phyloP scores from a whole-genome alignment of 768 basidiomycete species.

The Tylopilus felleus region DNA sequence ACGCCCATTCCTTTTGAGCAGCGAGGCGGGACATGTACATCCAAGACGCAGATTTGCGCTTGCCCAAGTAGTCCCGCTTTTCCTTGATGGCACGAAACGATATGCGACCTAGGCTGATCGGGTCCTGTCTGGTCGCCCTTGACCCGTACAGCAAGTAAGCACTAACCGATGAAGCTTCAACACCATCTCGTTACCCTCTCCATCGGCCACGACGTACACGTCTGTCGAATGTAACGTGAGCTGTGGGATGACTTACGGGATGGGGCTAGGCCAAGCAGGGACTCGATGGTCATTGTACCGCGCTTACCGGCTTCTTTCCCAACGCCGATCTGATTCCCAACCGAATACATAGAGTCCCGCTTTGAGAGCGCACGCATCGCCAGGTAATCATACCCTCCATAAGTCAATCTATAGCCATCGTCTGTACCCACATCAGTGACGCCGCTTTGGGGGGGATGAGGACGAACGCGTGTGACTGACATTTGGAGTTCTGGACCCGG shows the following conservation, averaged over 20 bases:
- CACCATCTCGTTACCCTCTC: constrained; percentile 81
- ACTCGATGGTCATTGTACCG: background rate
- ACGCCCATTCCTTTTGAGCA: constrained; percentile 97
- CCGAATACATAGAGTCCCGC: constrained; percentile 81
- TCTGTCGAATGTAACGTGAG: constrained; percentile 38
- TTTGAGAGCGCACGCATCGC: constrained; percentile 93
- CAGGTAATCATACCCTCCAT: constrained; percentile 97
- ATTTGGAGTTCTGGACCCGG: constrained; percentile 88
- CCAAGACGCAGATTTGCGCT: constrained; percentile 95
- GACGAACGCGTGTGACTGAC: constrained; percentile 40
- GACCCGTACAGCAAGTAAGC: background rate
- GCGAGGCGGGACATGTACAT: constrained; percentile 98
- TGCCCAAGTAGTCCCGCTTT: constrained; percentile 95
- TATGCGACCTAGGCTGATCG: constrained; percentile 83
- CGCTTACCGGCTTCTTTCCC: constrained; percentile 91
- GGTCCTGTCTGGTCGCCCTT: constrained; percentile 1
- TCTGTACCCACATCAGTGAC: constrained; percentile 46
- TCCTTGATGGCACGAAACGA: constrained; percentile 96
- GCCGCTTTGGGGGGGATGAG: background rate
- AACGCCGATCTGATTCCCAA: constrained; percentile 97
- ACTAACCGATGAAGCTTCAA: constrained; percentile 87
- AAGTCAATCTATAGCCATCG: constrained; percentile 95
- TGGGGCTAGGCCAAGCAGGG: background rate
- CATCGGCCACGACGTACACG: constrained; percentile 86
- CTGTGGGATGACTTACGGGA: background rate